These are phyloP conservation scores for Coemansia sp. DNA, from an alignment of 192 early-diverging fungal genomes.

Conservation along the genomic window DNA sequence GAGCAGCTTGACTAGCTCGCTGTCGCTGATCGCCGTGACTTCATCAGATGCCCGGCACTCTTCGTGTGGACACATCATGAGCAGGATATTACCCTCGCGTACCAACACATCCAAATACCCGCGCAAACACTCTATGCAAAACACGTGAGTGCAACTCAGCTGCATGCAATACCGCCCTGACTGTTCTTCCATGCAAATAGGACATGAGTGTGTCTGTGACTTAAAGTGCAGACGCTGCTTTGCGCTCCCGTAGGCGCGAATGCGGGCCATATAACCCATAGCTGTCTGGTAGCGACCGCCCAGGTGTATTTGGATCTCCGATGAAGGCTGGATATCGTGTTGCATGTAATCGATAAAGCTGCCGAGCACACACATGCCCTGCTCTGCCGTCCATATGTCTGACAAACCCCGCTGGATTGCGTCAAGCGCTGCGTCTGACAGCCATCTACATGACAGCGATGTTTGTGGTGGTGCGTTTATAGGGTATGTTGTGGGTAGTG, in stretches of 20 bases:
- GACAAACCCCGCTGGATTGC: background rate
- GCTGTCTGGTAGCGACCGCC: background rate
- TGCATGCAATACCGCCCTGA: slow-evolving; percentile 25
- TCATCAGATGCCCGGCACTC: background rate
- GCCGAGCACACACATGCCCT: background rate
- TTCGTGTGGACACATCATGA: background rate
- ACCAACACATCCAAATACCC: slow-evolving; percentile 11
- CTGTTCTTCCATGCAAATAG: slow-evolving; percentile 34
- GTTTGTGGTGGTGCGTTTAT: background rate
- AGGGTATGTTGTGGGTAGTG: background rate
- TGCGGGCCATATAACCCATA: background rate
- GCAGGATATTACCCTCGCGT: background rate
- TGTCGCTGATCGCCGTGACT: background rate
- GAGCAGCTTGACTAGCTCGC: background rate
- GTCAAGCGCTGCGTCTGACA: background rate
- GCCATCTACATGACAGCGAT: background rate
- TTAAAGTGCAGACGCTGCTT: slow-evolving; percentile 10
- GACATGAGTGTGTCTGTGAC: slow-evolving; percentile 12
- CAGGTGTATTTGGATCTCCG: background rate
- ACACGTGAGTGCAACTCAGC: slow-evolving; percentile 27
- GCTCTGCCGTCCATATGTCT: background rate
- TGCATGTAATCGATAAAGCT: background rate
- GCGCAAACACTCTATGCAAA: slow-evolving; percentile 13
- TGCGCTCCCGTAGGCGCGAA: background rate
- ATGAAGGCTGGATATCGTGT: background rate